Conservation (phyloP, 2,329 filamentous ascomycete species). For the Aspergillus oerlinghausenensis region DNA sequence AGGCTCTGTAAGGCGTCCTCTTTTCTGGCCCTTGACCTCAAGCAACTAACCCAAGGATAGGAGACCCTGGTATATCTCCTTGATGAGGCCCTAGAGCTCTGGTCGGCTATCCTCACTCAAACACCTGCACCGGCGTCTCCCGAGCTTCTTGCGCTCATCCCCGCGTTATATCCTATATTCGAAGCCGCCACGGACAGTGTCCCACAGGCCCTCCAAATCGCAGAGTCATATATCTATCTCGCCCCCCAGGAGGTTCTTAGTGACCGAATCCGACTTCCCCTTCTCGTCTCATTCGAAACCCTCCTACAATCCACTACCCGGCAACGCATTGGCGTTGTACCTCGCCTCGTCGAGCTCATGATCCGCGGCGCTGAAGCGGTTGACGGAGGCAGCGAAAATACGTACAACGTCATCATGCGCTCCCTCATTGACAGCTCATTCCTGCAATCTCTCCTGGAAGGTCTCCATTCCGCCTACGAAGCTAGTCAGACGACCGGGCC, state of each 20-base stretch:
- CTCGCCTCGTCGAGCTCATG: constrained; percentile 57
- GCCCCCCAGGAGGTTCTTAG: constrained; percentile 48
- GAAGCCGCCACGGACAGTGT: constrained; percentile 63
- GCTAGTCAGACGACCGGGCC: constrained; percentile 80
- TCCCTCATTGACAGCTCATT: constrained; percentile 63
- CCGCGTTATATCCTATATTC: constrained; percentile 61
- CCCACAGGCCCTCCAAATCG: constrained; percentile 57
- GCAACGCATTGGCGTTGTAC: constrained; percentile 38
- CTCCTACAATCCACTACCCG: constrained; percentile 37
- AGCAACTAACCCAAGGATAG: constrained; percentile 21
- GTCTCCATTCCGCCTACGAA: constrained; percentile 63
- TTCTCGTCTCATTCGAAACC: constrained; percentile 36
- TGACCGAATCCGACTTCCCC: constrained; percentile 34
- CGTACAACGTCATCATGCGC: constrained; percentile 59
- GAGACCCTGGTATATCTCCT: constrained; percentile 74
- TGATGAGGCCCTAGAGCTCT: constrained; percentile 88
- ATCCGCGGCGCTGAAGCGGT: constrained; percentile 60
- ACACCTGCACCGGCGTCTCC: constrained; percentile 56
- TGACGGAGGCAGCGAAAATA: constrained; percentile 52
- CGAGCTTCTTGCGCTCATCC: constrained; percentile 60
- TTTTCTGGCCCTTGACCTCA: background rate
- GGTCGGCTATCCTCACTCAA: constrained; percentile 69
- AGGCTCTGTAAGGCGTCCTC: constrained; percentile 53
- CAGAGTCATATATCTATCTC: constrained; percentile 67
- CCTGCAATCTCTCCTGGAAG: constrained; percentile 59